These are phyloP conservation scores for Blastobotrys apis DNA, from an alignment of 1,139 yeast genomes.

Conservation along the genomic window DNA sequence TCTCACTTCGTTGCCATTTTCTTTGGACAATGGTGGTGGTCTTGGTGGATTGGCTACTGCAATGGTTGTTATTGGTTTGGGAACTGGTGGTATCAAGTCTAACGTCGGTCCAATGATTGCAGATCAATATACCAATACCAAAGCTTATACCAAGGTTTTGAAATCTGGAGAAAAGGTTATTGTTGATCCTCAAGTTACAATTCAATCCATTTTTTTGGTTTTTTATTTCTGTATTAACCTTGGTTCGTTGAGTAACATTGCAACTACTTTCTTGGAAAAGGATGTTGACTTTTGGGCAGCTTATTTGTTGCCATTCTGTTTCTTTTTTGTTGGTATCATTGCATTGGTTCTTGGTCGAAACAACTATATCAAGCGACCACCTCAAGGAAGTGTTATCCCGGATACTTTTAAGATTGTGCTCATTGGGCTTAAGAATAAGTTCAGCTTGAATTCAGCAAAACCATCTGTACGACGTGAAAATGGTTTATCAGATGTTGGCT, in stretches of 20 bases:
- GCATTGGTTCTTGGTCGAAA: conserved; percentile 56
- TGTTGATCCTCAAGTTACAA: conserved; percentile 64
- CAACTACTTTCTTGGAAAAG: conserved; percentile 63
- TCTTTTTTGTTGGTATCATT: conserved; percentile 55
- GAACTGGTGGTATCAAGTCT: conserved; percentile 80
- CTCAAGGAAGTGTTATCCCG: conserved; percentile 58
- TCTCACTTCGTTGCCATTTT: conserved; percentile 65
- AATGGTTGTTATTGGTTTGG: conserved; percentile 66
- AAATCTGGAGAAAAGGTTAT: conserved; percentile 64
- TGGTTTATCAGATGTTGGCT: conserved; percentile 41
- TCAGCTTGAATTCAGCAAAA: conserved; percentile 51
- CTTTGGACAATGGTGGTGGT: conserved; percentile 41
- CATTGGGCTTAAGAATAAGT: conserved; percentile 47
- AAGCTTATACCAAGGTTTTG: conserved; percentile 55
- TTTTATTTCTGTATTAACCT: conserved; percentile 79
- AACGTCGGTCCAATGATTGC: conserved; percentile 76
- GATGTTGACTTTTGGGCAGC: conserved; percentile 76
- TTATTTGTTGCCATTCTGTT: conserved; percentile 59
- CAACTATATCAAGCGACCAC: conserved; percentile 55
- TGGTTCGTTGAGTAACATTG: conserved; percentile 74
- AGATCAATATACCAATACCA: conserved; percentile 60
- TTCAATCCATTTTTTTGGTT: conserved; percentile 69
- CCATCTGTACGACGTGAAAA: conserved; percentile 44
- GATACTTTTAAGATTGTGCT: conserved; percentile 49
- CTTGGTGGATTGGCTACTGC: conserved; percentile 53